A percentile compares a stretch with the other conserved stretches of the same genome.
These are phyloP conservation scores for Tephrocybe sp. DNA, from an alignment of 768 basidiomycete species.

Conservation along the genomic window DNA sequence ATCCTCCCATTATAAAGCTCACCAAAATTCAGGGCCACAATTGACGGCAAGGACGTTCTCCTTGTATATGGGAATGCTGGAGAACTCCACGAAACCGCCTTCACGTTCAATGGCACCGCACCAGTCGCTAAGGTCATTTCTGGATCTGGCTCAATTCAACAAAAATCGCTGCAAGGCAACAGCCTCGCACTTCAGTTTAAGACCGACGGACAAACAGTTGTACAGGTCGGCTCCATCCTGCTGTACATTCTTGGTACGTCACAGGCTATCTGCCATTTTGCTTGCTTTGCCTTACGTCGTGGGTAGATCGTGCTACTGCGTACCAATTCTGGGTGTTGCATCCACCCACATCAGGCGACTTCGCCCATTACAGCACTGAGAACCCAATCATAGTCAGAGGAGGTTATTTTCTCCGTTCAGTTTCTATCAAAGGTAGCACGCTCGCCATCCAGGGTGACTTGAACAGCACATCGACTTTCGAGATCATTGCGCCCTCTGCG, in stretches of 20 bases:
- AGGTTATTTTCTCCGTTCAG: constrained; percentile 46
- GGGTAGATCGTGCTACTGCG: constrained; percentile 44
- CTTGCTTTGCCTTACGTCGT: not conserved
- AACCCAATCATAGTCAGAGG: constrained; percentile 49
- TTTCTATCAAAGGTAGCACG: constrained; percentile 31
- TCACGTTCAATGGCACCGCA: constrained; percentile 31
- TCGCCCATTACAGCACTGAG: constrained; percentile 36
- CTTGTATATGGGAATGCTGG: constrained; percentile 46
- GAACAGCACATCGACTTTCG: constrained; percentile 41
- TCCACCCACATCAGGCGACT: constrained; percentile 35
- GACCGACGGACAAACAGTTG: constrained; percentile 46
- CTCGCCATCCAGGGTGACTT: constrained; percentile 45
- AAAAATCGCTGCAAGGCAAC: constrained; percentile 31
- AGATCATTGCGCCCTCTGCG: constrained; percentile 45
- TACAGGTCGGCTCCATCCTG: constrained; percentile 40
- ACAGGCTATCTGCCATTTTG: constrained; percentile 27
- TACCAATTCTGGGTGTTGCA: constrained; percentile 55
- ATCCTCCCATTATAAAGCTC: not conserved
- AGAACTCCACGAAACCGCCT: constrained; percentile 50
- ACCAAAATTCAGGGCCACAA: constrained; percentile 38
- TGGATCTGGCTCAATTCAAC: constrained; percentile 34
- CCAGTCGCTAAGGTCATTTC: constrained; percentile 35
- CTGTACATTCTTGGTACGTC: constrained; percentile 45
- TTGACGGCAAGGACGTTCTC: constrained; percentile 47
- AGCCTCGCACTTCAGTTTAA: constrained; percentile 43